Evolutionary conservation across 768 basidiomycete genomes (phyloP).

Genomic region (Tremella mesenterica): DNA sequence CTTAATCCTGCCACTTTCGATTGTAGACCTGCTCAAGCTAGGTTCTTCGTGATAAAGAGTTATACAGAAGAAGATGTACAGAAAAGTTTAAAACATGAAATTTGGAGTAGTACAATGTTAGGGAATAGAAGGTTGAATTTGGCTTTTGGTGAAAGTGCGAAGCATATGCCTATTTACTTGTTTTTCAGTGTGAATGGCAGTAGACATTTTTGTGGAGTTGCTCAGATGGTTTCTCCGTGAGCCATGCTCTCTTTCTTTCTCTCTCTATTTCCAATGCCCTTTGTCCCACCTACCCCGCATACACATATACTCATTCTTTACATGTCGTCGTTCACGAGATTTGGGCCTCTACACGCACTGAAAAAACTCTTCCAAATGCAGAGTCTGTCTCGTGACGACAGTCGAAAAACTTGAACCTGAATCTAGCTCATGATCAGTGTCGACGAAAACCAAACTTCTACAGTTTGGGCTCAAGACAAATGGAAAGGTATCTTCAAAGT

Average conservation of each 20-base stretch:
- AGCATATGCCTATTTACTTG: conserved; percentile 87
- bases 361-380: too few relatives aligned
- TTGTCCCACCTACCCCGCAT: too few relatives aligned
- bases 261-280: conserved; percentile 26
- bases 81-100: conserved; percentile 94
- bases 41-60: conserved; percentile 96
- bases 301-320: too few relatives aligned
- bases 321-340: too few relatives aligned
- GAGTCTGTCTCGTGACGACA: too few relatives aligned
- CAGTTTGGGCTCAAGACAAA: conserved; percentile 98
- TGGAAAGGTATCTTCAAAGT: conserved; percentile 99
- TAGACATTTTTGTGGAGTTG: conserved; percentile 94
- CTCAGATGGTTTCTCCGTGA: conserved; percentile 92
- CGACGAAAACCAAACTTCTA: conserved; percentile 87
- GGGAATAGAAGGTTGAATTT: conserved; percentile 96
- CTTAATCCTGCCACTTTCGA: conserved; percentile 39
- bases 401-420: background rate
- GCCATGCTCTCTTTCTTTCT: conserved; percentile 24
- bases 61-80: conserved; percentile 98
- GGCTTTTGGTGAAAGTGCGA: conserved; percentile 89
- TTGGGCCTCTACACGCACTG: too few relatives aligned
- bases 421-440: conserved; percentile 48
- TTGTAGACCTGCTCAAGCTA: conserved; percentile 53
- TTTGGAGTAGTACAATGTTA: conserved; percentile 94
- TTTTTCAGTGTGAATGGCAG: conserved; percentile 91